These are phyloP conservation scores for Decorospora gaudefroyi DNA, from an alignment of 2,329 filamentous ascomycete genomes.

Conservation along the genomic window DNA sequence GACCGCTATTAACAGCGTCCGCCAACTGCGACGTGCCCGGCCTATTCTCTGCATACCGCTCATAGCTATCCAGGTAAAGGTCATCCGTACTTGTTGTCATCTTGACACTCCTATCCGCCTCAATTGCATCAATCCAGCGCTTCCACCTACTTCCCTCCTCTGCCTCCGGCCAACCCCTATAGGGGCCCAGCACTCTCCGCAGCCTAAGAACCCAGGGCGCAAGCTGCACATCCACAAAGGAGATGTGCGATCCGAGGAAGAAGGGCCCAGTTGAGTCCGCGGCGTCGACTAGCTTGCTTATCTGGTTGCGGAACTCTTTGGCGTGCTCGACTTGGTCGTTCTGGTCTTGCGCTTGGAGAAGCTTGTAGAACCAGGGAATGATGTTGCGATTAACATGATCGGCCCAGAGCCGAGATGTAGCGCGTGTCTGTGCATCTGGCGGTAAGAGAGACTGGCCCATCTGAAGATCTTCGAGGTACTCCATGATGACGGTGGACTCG, in stretches of 20 bases:
- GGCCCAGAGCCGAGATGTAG: slow-evolving; percentile 77
- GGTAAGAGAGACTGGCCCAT: slow-evolving; percentile 66
- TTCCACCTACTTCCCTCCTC: slow-evolving; percentile 68
- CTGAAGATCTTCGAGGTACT: slow-evolving; percentile 83
- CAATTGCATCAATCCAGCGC: slow-evolving; percentile 71
- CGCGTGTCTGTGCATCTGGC: slow-evolving; percentile 66
- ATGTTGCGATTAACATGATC: slow-evolving; percentile 80
- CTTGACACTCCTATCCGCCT: slow-evolving; percentile 64
- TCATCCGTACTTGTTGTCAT: slow-evolving; percentile 69
- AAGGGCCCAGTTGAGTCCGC: slow-evolving; percentile 67
- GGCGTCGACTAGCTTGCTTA: slow-evolving; percentile 64
- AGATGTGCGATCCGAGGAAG: slow-evolving; percentile 63
- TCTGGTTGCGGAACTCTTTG: slow-evolving; percentile 66
- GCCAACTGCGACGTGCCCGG: slow-evolving; percentile 63
- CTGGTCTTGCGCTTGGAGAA: slow-evolving; percentile 68
- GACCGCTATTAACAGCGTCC: slow-evolving; percentile 63
- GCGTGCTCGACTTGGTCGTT: slow-evolving; percentile 63
- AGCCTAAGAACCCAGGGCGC: slow-evolving; percentile 75
- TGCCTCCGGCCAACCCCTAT: slow-evolving; percentile 68
- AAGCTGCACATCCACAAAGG: slow-evolving; percentile 74
- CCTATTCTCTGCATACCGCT: slow-evolving; percentile 65
- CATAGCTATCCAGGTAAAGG: slow-evolving; percentile 69
- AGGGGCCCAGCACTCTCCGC: slow-evolving; percentile 66
- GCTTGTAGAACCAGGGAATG: slow-evolving; percentile 74
- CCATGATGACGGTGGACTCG: slow-evolving; percentile 79